phyloP scores from a whole-genome alignment of 768 basidiomycete species.

The Albatrellus ellisii region DNA sequence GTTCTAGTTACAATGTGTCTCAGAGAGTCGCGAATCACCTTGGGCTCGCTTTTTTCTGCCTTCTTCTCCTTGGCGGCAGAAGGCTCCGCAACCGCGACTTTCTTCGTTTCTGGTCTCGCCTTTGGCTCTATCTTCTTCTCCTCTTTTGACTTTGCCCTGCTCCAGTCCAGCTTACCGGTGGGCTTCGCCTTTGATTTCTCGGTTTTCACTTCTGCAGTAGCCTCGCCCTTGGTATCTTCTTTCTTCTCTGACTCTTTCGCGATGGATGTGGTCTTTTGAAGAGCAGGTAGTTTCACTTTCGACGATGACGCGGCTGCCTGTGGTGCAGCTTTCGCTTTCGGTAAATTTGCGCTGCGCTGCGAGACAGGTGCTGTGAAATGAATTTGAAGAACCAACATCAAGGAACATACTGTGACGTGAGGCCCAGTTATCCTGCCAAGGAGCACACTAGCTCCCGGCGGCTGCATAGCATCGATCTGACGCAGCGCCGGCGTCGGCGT shows the following conservation, averaged over 20 bases:
- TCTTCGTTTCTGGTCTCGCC: conserved; percentile 3
- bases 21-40: not conserved
- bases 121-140: conserved; percentile 11
- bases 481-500: conserved; percentile 9
- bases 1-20: no score
- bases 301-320: conserved; percentile 7
- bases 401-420: conserved; percentile 7
- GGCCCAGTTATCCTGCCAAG: conserved; percentile 10
- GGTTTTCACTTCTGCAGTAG: conserved; percentile 17
- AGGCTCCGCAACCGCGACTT: conserved; percentile 11
- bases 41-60: conserved; percentile 4
- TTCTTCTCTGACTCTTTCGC: conserved; percentile 1
- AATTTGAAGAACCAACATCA: not conserved
- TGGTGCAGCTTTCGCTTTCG: conserved; percentile 1
- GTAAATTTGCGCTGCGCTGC: not conserved
- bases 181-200: conserved; percentile 22
- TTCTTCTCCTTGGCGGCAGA: conserved; percentile 6
- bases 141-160: conserved; percentile 13
- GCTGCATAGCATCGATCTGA: conserved; percentile 1
- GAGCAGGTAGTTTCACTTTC: conserved; percentile 8
- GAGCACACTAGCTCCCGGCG: not conserved
- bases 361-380: not conserved
- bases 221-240: conserved; percentile 9
- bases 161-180: conserved; percentile 41
- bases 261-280: conserved; percentile 5